These are phyloP conservation scores for Karstenula rhodostoma DNA, from an alignment of 2,329 filamentous ascomycete genomes.

Conservation along the genomic window DNA sequence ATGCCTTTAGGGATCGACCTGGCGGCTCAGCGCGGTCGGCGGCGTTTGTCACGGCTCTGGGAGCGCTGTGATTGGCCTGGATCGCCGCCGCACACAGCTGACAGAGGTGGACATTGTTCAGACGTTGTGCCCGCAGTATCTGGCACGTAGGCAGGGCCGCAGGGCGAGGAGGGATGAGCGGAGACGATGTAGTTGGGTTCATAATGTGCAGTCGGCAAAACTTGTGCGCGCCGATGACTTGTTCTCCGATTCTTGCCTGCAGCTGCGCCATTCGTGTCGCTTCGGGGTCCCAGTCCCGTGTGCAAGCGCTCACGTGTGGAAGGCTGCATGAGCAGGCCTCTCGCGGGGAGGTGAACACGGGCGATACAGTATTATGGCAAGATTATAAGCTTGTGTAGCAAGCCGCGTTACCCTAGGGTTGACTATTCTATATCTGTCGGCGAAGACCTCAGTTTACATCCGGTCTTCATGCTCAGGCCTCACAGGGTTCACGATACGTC, in stretches of 20 bases:
- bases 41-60: conserved; percentile 9
- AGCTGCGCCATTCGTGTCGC: background rate
- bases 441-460: too few relatives aligned
- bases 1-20: conserved; percentile 20
- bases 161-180: background rate
- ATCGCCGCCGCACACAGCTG: background rate
- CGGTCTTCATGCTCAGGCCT: too few relatives aligned
- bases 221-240: background rate
- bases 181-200: background rate
- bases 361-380: too few relatives aligned
- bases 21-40: conserved; percentile 15
- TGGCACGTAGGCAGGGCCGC: background rate
- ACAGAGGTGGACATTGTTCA: conserved; percentile 1
- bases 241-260: conserved; percentile 13
- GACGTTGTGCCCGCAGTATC: background rate
- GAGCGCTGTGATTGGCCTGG: conserved; percentile 7
- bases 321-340: background rate
- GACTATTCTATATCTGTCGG: too few relatives aligned
- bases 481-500: too few relatives aligned
- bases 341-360: too few relatives aligned
- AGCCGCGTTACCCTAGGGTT: too few relatives aligned
- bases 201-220: conserved; percentile 11
- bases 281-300: background rate
- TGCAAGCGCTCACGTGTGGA: background rate
- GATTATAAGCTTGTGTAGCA: too few relatives aligned